phyloP scores from a whole-genome alignment of 768 basidiomycete genomes.

The Terana coerulea region DNA sequence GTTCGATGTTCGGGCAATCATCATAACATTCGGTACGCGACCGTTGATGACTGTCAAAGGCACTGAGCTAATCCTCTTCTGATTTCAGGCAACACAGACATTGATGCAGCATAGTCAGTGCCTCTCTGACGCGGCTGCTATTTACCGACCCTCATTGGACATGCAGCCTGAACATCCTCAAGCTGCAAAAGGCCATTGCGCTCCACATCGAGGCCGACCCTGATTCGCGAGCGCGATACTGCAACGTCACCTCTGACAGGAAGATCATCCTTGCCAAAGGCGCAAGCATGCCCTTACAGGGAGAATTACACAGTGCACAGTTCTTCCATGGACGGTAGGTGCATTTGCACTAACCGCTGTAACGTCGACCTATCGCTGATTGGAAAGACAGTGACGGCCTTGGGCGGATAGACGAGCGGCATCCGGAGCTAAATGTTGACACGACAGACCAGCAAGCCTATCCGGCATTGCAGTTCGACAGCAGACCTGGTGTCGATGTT shows the following conservation, averaged over 20 bases:
- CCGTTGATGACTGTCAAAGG: no score
- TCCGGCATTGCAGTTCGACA: conserved; percentile 44
- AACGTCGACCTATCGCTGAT: background rate
- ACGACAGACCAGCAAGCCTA: conserved; percentile 17
- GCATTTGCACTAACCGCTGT: background rate
- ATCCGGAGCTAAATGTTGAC: conserved; percentile 56
- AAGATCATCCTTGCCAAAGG: conserved; percentile 69
- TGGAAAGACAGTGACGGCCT: conserved; percentile 58
- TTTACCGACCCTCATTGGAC: background rate
- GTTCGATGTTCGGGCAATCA: conserved; percentile 71
- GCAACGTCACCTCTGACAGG: conserved; percentile 45
- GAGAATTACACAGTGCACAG: conserved; percentile 68
- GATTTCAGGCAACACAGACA: conserved; percentile 65
- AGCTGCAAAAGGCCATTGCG: conserved; percentile 66
- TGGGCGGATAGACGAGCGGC: conserved; percentile 52
- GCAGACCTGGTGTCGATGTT: conserved; percentile 48
- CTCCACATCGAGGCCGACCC: conserved; percentile 56
- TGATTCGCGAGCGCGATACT: conserved; percentile 50
- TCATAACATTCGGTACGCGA: conserved; percentile 68
- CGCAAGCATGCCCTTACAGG: conserved; percentile 60
- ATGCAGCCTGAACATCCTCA: conserved; percentile 66
- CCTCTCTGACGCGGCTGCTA: conserved; percentile 13
- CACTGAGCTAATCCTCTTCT: no score
- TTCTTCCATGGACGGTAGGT: conserved; percentile 81
- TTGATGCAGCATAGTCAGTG: conserved; percentile 57